Conservation (phyloP, 2,329 filamentous ascomycete species). For the Cercospora citrullina region DNA sequence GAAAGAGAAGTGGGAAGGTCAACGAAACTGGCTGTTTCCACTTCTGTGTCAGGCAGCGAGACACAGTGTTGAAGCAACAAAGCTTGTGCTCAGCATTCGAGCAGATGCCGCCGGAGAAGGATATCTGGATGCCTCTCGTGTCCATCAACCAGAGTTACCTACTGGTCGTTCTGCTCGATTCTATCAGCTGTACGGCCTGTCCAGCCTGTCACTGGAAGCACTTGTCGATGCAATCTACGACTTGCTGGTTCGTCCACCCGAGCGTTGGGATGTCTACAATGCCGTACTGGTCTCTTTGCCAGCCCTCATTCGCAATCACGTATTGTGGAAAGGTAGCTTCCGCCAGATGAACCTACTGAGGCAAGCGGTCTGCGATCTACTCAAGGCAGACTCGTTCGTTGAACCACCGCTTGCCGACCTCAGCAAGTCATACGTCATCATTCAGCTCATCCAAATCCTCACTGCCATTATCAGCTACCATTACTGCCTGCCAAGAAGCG, state of each 20-base stretch:
- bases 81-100: slow-evolving; percentile 26
- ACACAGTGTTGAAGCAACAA: slow-evolving; percentile 25
- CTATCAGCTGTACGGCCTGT: slow-evolving; percentile 22
- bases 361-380: slow-evolving; percentile 75
- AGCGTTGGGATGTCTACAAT: slow-evolving; percentile 59
- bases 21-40: slow-evolving; percentile 31
- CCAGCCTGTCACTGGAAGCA: slow-evolving; percentile 19
- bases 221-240: slow-evolving; percentile 25
- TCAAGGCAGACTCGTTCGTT: slow-evolving; percentile 72
- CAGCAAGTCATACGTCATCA: slow-evolving; percentile 82
- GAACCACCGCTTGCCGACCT: slow-evolving; percentile 80
- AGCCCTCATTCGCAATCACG: slow-evolving; percentile 85
- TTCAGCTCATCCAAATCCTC: slow-evolving; percentile 82
- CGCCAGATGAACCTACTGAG: slow-evolving; percentile 75
- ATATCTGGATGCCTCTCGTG: slow-evolving; percentile 20
- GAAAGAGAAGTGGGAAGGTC: slow-evolving; percentile 30
- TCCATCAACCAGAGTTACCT: not conserved
- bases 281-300: slow-evolving; percentile 84
- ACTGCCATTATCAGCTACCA: slow-evolving; percentile 91
- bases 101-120: slow-evolving; percentile 28
- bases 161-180: slow-evolving; percentile 10
- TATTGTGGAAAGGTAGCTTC: slow-evolving; percentile 73
- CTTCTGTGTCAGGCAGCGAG: slow-evolving; percentile 25
- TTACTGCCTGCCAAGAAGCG: slow-evolving; percentile 74
- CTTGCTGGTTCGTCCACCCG: slow-evolving; percentile 20